Evolutionary conservation across 306 rosid genomes (phyloP), one percentile per base, ranked within the genome.

Genomic region (Calophaca sinica): DNA sequence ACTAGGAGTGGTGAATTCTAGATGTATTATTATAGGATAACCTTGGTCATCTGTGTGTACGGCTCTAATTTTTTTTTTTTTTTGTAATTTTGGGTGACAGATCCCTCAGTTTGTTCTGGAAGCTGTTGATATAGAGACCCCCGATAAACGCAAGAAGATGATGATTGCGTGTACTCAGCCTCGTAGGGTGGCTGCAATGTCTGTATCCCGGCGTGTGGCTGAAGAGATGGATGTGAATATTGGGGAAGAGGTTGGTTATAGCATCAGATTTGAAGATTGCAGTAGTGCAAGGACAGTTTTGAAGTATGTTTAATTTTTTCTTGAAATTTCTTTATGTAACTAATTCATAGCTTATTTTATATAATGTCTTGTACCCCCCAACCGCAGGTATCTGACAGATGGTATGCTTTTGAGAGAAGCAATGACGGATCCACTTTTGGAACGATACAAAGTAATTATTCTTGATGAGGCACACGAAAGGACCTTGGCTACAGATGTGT

Each of bases 401-500:
- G 97, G 97, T 86, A 94, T 91, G 98, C 97, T 94, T 81, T 81
- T 94, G 78, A 87, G 96, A 87, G 98, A 94, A 78, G 97, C 98
- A 38, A 91, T 91, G 98, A 88, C 97, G 0, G 98, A 94, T 78
- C 98, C 98, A 9, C 94, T 94, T 9, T 85, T 94, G 79, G 96
- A 94, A 55, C 91, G 97, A 31, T 94, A 94, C 86, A 87, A 87
- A 58, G 96, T 91, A 20, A 87, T 94, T 50, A 79, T 94, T 77
- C 98, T 94, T 72, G 98, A 94, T 83, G 98, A 94, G 84, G 98
- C 97, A 4, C 98, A 94, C 12, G 97, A 94, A 83, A 89, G 97
- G 82, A 94, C 98, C 15, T 84, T 94, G 80, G 98, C 98, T 45
- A 94, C 98, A 0, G 98, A 94, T 86, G 97, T 94, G 70, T 84